Conservation (phyloP, 176 grass and related monocot species). For the Cenchrus purpureus region DNA sequence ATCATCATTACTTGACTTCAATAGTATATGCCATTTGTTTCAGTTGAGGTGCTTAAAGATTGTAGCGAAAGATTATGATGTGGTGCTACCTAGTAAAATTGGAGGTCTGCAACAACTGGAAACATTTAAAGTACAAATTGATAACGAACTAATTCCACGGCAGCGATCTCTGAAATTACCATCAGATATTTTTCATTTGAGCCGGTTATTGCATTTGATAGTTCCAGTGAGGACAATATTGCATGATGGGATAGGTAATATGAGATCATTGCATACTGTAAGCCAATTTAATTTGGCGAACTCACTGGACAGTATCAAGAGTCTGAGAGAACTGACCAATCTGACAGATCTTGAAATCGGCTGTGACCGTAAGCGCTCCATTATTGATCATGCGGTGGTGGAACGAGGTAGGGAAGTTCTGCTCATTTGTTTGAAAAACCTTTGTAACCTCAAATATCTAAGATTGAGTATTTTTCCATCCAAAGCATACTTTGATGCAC, state of each 20-base stretch:
- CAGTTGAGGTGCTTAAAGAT: neutral
- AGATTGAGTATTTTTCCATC: fast-evolving
- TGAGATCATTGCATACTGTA: neutral
- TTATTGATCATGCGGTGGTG: too few relatives aligned
- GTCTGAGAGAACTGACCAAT: neutral
- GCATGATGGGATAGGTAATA: neutral
- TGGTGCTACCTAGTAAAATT: neutral
- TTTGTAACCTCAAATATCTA: too few relatives aligned
- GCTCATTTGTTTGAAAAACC: too few relatives aligned
- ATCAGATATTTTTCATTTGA: conserved; percentile 1
- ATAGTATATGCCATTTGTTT: neutral
- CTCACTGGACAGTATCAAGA: neutral
- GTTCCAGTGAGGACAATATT: neutral
- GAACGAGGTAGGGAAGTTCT: too few relatives aligned
- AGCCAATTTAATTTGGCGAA: neutral
- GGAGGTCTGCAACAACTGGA: too few relatives aligned
- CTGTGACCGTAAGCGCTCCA: too few relatives aligned
- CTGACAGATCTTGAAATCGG: neutral
- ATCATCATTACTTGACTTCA: neutral
- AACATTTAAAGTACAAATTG: neutral
- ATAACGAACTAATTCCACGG: too few relatives aligned
- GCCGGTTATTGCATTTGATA: neutral
- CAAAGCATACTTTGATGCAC: too few relatives aligned
- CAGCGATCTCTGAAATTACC: neutral
- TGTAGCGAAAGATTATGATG: fast-evolving